phyloP scores from a whole-genome alignment of 139 green algal species.

The Coelastrella sp. region DNA sequence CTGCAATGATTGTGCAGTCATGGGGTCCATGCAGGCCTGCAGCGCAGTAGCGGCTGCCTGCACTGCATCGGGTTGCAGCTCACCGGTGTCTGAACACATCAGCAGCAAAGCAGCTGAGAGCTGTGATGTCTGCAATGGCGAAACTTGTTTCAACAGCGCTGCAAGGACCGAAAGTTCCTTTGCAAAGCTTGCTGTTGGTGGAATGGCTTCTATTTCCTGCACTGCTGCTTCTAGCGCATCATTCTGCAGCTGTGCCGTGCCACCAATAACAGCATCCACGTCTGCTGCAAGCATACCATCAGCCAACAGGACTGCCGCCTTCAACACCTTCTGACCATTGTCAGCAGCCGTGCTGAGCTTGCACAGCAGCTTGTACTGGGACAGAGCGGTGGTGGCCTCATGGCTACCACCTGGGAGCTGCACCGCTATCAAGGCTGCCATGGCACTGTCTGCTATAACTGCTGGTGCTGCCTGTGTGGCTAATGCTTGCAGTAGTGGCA shows the following conservation, averaged over 20 bases:
- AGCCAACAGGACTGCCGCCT: constrained; percentile 5
- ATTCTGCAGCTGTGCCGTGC: not conserved
- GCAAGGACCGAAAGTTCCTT: not conserved
- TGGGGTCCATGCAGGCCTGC: constrained; percentile 1
- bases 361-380: not conserved
- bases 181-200: not conserved
- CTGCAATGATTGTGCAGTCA: not conserved
- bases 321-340: not conserved
- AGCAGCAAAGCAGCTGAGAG: constrained; percentile 6
- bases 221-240: not conserved
- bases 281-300: not conserved
- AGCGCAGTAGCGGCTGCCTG: not conserved
- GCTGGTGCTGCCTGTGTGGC: not conserved
- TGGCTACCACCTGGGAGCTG: not conserved
- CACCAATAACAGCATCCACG: not conserved
- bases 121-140: not conserved
- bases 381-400: not conserved
- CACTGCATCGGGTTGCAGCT: constrained; percentile 1
- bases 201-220: not conserved
- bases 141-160: not conserved
- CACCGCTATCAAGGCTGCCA: not conserved
- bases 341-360: not conserved
- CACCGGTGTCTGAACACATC: not conserved
- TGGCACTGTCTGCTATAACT: not conserved
- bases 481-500: not conserved